phyloP scores from a whole-genome alignment of 495 filamentous ascomycete genomes.

The Halenospora varia region DNA sequence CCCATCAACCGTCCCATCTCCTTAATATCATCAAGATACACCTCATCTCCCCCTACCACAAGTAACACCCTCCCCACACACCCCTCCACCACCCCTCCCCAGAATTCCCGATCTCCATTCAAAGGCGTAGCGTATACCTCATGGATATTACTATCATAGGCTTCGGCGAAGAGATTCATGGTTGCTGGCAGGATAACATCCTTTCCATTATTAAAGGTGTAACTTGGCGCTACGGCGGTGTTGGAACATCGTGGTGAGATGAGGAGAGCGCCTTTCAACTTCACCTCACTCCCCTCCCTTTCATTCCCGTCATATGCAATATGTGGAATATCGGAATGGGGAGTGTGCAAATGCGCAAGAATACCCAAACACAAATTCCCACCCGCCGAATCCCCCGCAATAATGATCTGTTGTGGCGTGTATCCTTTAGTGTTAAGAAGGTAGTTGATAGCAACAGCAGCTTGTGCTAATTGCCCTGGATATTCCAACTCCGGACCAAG shows the following conservation, averaged over 20 bases:
- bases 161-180: background rate
- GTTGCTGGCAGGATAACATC: background rate
- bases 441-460: constrained; percentile 58
- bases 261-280: background rate
- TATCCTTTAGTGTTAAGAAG: constrained; percentile 47
- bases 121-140: background rate
- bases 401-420: constrained; percentile 47
- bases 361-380: constrained; percentile 61
- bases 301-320: background rate
- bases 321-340: background rate
- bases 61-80: background rate
- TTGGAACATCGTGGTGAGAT: background rate
- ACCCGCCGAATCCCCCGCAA: constrained; percentile 72
- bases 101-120: background rate
- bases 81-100: background rate
- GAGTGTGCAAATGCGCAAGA: constrained; percentile 41
- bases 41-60: background rate
- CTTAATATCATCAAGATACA: background rate
- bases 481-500: constrained; percentile 64
- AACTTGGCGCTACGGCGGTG: background rate
- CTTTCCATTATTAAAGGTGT: background rate
- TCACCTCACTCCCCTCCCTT: background rate
- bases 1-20: background rate
- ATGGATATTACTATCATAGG: background rate
- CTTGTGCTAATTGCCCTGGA: constrained; percentile 62